These are phyloP conservation scores for Geoglossum glabrum DNA, from an alignment of 495 filamentous ascomycete species.

Conservation along the genomic window DNA sequence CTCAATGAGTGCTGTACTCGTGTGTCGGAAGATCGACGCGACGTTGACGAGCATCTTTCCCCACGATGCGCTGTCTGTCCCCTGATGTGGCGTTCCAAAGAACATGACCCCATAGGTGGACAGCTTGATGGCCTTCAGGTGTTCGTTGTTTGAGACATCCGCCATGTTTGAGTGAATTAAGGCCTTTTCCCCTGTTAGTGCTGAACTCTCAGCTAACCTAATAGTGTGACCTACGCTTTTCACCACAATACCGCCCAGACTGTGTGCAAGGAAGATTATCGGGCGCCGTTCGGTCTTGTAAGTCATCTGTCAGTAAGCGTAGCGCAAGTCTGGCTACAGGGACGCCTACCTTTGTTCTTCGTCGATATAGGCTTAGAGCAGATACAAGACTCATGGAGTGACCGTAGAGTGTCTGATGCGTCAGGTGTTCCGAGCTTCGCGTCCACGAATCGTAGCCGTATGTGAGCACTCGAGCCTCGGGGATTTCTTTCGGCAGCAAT, in stretches of 20 bases:
- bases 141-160: constrained; percentile 46
- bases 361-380: background rate
- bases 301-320: background rate
- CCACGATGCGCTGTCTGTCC: constrained; percentile 58
- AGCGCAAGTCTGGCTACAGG: background rate
- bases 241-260: constrained; percentile 60
- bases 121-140: constrained; percentile 57
- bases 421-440: background rate
- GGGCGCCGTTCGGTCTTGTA: constrained; percentile 31
- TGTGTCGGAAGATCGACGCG: constrained; percentile 15
- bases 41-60: constrained; percentile 24
- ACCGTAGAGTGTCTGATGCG: background rate
- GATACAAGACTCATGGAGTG: background rate
- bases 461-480: constrained; percentile 37
- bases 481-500: background rate
- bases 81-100: constrained; percentile 68
- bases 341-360: constrained; percentile 8
- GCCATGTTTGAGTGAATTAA: constrained; percentile 45
- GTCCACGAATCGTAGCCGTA: constrained; percentile 59
- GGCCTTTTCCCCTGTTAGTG: constrained; percentile 15
- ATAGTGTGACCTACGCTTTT: constrained; percentile 31
- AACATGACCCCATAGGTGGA: constrained; percentile 75
- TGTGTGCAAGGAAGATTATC: constrained; percentile 74
- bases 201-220: background rate
- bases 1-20: constrained; percentile 13